Evolutionary conservation across 352 stramenopile species (phyloP).

Genomic region (Pythium pyrilobum): DNA sequence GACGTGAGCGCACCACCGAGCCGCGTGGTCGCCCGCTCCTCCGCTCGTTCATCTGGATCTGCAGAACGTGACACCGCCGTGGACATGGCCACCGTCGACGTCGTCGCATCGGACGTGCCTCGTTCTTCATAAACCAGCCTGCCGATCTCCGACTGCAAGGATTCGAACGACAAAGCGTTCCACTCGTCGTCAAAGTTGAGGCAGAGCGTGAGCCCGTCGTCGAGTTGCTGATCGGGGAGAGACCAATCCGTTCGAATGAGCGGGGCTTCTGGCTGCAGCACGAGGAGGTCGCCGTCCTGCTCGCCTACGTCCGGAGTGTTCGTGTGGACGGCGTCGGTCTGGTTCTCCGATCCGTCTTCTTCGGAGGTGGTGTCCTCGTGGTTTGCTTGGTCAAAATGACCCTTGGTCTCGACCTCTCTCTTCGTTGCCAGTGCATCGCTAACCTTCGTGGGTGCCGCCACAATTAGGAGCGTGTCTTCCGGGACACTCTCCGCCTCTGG

Average conservation of each 20-base stretch:
- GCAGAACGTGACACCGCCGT: too few relatives aligned
- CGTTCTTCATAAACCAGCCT: constrained; percentile 2
- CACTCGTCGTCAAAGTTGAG: constrained; percentile 16
- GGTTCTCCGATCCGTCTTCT: not conserved
- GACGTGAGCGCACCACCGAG: too few relatives aligned
- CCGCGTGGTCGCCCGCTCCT: too few relatives aligned
- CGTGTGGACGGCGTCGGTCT: not conserved
- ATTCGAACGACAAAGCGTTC: constrained; percentile 16
- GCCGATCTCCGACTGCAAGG: constrained; percentile 17
- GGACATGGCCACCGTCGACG: too few relatives aligned
- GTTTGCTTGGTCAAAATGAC: not conserved
- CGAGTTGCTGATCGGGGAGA: not conserved
- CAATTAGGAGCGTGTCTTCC: too few relatives aligned
- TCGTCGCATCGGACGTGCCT: not conserved
- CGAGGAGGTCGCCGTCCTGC: not conserved
- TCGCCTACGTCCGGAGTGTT: not conserved
- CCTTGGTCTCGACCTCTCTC: not conserved
- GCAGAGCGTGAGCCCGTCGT: not conserved
- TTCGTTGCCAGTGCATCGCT: too few relatives aligned
- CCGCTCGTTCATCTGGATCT: too few relatives aligned
- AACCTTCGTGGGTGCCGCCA: too few relatives aligned
- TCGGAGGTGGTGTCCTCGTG: not conserved
- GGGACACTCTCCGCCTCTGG: too few relatives aligned
- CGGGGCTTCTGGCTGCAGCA: not conserved
- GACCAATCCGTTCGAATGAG: not conserved